Base-by-base conservation (phyloP, 192 early-diverging fungal genomes). In the Coemansia sp. region DNA sequence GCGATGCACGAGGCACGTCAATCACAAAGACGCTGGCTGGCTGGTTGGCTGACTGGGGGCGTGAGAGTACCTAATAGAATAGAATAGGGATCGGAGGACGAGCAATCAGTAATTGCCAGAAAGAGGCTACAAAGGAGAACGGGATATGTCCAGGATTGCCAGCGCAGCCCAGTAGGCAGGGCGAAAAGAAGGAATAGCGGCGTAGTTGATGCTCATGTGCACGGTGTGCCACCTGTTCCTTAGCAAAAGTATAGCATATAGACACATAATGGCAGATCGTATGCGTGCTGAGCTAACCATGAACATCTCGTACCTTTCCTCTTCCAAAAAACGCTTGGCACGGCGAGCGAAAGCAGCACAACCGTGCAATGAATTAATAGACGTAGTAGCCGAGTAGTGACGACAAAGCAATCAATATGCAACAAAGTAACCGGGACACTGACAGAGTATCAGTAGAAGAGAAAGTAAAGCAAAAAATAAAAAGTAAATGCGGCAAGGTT, bases 81-180 rank as follows among this genome's bases (percentile, higher is more conserved):
- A 54, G 51, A 50, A 21, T 40, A 11, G 45, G 34, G 34, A 36
- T 33, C 33, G 40, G 24, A 66, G 51, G 37, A 4, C 21, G 33
- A 53, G 51, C 57, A 57, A 66, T 44, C 24, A 62, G 39, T 14
- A 62, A n/a, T 48, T 19, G 62, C 41, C 29, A 46, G 31, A 45
- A 45, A 63, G 45, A 63, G 34, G 40, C 33, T 33, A 57, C 54
- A 57, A 57, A 57, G 54, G 6, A 57, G 31, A 29, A 5, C 39
- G 42, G 42, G 29, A 62, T 8, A 48, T 8, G 46, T 19, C 19
- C 46, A 48, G n/a, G 46, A 48, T 48, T 48, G 19, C 46, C 40
- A 14, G n/a, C 19, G 46, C 46, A 48, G 46, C 8, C 8, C 19
- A 21, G 46, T 19, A 48, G 46, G 46, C 46, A 48, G 46, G 46